Evolutionary conservation across 164 flowering plant genomes (phyloP).

Genomic region (Vitis amurensis): DNA sequence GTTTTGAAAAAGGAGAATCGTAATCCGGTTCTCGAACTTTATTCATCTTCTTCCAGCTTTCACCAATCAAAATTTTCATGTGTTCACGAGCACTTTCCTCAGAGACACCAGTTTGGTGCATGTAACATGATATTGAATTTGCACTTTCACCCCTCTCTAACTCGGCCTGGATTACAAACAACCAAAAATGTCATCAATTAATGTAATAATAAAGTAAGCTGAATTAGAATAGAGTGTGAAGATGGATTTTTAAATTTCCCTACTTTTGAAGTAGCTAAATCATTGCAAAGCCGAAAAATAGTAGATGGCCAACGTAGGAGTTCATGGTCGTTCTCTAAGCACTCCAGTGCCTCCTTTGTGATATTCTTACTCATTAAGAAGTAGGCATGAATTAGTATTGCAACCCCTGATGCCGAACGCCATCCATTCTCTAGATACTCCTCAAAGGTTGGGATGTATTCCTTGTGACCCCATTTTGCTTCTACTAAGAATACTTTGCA

Average conservation of each 20-base stretch:
- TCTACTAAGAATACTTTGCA: constrained; percentile 40
- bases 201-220: too few relatives aligned
- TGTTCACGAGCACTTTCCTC: constrained; percentile 32
- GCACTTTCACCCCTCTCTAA: constrained; percentile 35
- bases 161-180: constrained; percentile 24
- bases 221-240: too few relatives aligned
- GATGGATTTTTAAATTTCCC: background rate
- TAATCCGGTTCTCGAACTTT: background rate
- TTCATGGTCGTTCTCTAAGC: constrained; percentile 16
- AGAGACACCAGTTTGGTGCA: constrained; percentile 23
- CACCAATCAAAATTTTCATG: constrained; percentile 18
- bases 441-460: constrained; percentile 33
- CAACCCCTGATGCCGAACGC: constrained; percentile 29
- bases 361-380: constrained; percentile 8
- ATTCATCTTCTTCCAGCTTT: constrained; percentile 39
- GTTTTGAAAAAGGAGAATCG: constrained; percentile 14
- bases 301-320: constrained; percentile 30
- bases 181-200: too few relatives aligned
- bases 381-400: constrained; percentile 26
- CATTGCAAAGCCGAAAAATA: constrained; percentile 39
- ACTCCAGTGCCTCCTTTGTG: constrained; percentile 10
- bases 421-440: constrained; percentile 51
- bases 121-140: constrained; percentile 33
- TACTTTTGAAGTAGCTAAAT: constrained; percentile 43
- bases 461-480: constrained; percentile 39